phyloP scores from a whole-genome alignment of 2,329 filamentous ascomycete genomes.

The Bertia moriformis region DNA sequence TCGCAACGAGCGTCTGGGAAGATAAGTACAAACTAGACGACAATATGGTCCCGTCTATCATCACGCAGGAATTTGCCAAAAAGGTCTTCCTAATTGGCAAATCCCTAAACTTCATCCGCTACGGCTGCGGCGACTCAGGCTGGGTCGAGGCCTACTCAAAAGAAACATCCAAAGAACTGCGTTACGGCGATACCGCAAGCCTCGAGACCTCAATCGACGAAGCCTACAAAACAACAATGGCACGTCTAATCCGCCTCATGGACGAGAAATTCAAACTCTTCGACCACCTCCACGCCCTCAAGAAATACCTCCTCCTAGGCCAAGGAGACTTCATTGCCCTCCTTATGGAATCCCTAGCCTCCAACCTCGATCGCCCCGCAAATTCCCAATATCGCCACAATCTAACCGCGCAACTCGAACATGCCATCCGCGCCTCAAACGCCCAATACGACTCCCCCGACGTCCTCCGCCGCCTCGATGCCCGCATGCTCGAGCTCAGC shows the following conservation, averaged over 20 bases:
- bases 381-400: conserved; percentile 94
- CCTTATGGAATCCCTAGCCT: conserved; percentile 87
- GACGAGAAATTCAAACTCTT: conserved; percentile 88
- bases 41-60: conserved; percentile 81
- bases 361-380: conserved; percentile 87
- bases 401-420: conserved; percentile 90
- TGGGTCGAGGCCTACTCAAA: conserved; percentile 97
- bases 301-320: conserved; percentile 85
- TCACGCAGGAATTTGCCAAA: conserved; percentile 82
- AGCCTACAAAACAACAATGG: conserved; percentile 96
- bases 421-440: conserved; percentile 92
- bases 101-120: conserved; percentile 92
- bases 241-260: conserved; percentile 84
- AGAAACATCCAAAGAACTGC: conserved; percentile 75
- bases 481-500: conserved; percentile 92
- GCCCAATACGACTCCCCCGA: conserved; percentile 90
- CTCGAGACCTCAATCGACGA: conserved; percentile 89
- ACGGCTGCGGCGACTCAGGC: conserved; percentile 80
- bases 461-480: conserved; percentile 79
- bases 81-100: conserved; percentile 97
- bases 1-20: conserved; percentile 70
- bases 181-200: conserved; percentile 83
- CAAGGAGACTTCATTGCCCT: conserved; percentile 95
- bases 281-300: conserved; percentile 78
- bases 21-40: conserved; percentile 84